Conservation (phyloP, 495 filamentous ascomycete species). For the Neurospora discreta region DNA sequence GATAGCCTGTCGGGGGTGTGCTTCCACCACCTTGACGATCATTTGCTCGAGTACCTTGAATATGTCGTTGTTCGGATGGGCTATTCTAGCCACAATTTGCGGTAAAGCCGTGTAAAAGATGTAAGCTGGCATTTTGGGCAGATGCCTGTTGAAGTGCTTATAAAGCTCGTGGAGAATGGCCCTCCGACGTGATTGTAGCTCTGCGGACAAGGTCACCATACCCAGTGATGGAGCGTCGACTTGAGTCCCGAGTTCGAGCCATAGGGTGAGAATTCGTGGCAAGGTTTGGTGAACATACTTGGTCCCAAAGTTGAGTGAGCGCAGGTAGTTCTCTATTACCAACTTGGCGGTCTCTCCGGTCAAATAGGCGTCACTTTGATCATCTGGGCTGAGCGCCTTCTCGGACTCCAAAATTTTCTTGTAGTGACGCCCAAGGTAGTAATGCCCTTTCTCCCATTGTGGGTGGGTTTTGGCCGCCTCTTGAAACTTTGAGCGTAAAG, state of each 20-base stretch:
- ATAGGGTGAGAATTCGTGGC: slow-evolving; percentile 80
- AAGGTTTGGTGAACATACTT: slow-evolving; percentile 95
- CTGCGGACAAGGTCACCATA: slow-evolving; percentile 49
- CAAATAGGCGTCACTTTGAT: slow-evolving; percentile 43
- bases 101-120: slow-evolving; percentile 86
- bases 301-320: slow-evolving; percentile 73
- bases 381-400: slow-evolving; percentile 58
- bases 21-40: slow-evolving; percentile 67
- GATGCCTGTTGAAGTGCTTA: slow-evolving; percentile 58
- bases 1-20: slow-evolving; percentile 81
- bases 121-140: slow-evolving; percentile 68
- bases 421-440: slow-evolving; percentile 94
- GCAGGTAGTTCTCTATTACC: slow-evolving; percentile 84
- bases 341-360: slow-evolving; percentile 78
- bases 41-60: slow-evolving; percentile 64
- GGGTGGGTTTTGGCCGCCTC: slow-evolving; percentile 49
- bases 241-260: slow-evolving; percentile 79
- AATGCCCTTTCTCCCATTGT: slow-evolving; percentile 93
- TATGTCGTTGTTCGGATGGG: slow-evolving; percentile 67
- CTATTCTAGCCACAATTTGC: slow-evolving; percentile 86
- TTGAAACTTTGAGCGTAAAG: slow-evolving; percentile 68
- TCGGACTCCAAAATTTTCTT: slow-evolving; percentile 91
- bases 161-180: slow-evolving; percentile 62
- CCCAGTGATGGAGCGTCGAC: slow-evolving; percentile 56
- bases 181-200: slow-evolving; percentile 44